Conservation (phyloP, 352 stramenopile genomes). For the Poterioochromonas sp. region DNA sequence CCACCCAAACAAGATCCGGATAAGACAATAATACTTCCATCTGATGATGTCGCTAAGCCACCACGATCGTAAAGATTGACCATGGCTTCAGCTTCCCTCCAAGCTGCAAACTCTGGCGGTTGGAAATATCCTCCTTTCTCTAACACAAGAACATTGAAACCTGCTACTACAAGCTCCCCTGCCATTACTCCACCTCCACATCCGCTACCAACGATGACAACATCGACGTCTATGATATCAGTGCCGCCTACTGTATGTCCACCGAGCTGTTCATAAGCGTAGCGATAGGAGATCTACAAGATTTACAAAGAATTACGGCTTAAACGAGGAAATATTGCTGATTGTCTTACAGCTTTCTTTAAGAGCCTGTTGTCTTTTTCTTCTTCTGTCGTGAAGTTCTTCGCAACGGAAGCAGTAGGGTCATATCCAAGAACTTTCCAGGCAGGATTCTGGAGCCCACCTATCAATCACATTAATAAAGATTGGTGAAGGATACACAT, state of each 20-base stretch:
- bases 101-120: constrained; percentile 38
- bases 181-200: constrained; percentile 41
- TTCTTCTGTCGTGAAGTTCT: too few species aligned
- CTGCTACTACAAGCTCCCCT: constrained; percentile 35
- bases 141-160: constrained; percentile 43
- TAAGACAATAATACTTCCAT: constrained; percentile 37
- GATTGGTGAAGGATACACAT: not conserved
- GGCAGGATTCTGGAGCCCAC: not conserved
- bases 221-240: too few species aligned
- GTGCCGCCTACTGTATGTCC: not conserved
- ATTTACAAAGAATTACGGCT: not conserved
- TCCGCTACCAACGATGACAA: constrained; percentile 45
- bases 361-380: too few species aligned
- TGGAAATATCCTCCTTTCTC: constrained; percentile 44
- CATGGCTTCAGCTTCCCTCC: constrained; percentile 40
- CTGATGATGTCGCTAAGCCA: constrained; percentile 19
- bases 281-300: not conserved
- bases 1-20: constrained; percentile 45
- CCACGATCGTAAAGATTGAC: constrained; percentile 19
- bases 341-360: too few species aligned
- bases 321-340: not conserved
- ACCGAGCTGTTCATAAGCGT: not conserved
- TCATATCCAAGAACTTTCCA: constrained; percentile 15
- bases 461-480: not conserved
- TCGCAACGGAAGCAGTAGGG: not conserved